Evolutionary conservation across 352 stramenopile species (phyloP).

Genomic region (Globisporangium abappressorium): DNA sequence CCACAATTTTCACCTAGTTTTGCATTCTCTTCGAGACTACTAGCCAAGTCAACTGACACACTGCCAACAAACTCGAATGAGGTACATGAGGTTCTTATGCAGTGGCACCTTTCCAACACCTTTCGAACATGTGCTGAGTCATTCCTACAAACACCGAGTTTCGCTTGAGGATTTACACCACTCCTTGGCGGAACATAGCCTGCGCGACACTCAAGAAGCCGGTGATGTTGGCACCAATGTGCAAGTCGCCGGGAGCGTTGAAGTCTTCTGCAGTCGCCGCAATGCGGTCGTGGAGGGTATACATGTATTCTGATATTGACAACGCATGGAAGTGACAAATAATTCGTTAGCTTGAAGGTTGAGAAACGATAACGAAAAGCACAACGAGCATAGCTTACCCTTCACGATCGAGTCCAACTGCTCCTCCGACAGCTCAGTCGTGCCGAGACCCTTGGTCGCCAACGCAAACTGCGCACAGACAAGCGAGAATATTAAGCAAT

Average conservation of each 20-base stretch:
- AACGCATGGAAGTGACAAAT: constrained; percentile 10
- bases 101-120: not conserved
- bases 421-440: constrained; percentile 49
- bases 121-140: not conserved
- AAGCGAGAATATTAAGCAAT: not conserved
- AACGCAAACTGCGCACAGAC: constrained; percentile 44
- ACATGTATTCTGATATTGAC: constrained; percentile 68
- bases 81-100: not conserved
- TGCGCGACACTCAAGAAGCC: constrained; percentile 97
- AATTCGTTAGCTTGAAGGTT: not conserved
- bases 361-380: not conserved
- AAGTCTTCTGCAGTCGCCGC: constrained; percentile 71
- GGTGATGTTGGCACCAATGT: constrained; percentile 94
- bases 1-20: not conserved
- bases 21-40: not conserved
- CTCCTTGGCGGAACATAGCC: constrained; percentile 96
- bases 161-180: constrained; percentile 77
- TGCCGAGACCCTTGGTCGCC: constrained; percentile 55
- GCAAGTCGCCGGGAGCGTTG: constrained; percentile 71
- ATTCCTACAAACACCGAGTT: constrained; percentile 5
- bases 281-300: constrained; percentile 66
- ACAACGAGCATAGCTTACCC: constrained; percentile 25
- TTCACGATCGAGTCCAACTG: constrained; percentile 75
- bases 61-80: not conserved
- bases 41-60: not conserved